These are phyloP conservation scores for Beta corolliflora DNA, from an alignment of 179 eudicot species.

Conservation along the genomic window DNA sequence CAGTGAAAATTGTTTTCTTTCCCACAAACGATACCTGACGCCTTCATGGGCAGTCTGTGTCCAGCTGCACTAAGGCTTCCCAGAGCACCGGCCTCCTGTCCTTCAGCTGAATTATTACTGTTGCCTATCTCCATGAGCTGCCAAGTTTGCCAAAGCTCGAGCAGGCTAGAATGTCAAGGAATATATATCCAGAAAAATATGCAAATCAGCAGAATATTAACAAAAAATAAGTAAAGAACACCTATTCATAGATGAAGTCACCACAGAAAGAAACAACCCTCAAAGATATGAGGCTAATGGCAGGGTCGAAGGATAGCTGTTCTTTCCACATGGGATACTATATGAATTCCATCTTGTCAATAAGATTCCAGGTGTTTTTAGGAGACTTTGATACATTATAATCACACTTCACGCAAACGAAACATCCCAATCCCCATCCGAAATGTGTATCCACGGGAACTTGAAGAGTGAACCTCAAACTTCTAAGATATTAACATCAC, in stretches of 20 bases:
- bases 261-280: not conserved
- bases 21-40: slow-evolving; percentile 64
- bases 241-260: not conserved
- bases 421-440: not conserved
- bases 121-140: slow-evolving; percentile 62
- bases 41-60: slow-evolving; percentile 91
- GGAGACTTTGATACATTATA: not conserved
- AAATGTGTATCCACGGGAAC: slow-evolving; percentile 2
- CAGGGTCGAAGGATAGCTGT: not conserved
- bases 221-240: not conserved
- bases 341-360: not conserved
- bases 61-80: slow-evolving; percentile 92
- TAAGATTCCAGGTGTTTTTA: not conserved
- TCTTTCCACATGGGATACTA: not conserved
- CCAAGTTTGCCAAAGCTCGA: slow-evolving; percentile 76
- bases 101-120: slow-evolving; percentile 85
- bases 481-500: slow-evolving; percentile 37
- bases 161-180: slow-evolving; percentile 65
- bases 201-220: not conserved
- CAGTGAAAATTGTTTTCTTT: not conserved
- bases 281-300: not conserved
- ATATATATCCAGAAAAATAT: slow-evolving; percentile 16
- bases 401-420: not conserved
- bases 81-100: slow-evolving; percentile 96
- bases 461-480: not conserved